Evolutionary conservation across 805 yeast genomes (phyloP), one percentile per base, ranked within the genome.

Genomic region (Lipomyces spencermartinsiae): DNA sequence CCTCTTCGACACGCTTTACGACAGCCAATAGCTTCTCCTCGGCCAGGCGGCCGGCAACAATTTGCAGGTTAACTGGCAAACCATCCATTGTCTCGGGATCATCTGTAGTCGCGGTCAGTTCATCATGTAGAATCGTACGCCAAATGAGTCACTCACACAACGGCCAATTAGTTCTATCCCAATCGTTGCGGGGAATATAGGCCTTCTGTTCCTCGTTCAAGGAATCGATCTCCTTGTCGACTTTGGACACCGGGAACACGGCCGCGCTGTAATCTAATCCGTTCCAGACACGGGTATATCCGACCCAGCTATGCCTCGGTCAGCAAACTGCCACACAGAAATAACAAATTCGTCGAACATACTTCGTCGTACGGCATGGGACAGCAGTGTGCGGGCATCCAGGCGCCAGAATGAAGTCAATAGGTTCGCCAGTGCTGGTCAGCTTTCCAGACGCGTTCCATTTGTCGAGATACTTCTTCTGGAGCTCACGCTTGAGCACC

Each of bases 391-490:
- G 80, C 16, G 86, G 82, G n/a, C 84, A 77, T 0, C 81, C 84
- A 0, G 87, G 87, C 73, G 81, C 76, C 49, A 85, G 76, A 19
- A 86, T 79, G 4, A 80, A 85, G 74, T 86, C 89, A 39, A 86
- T 81, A 35, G 82, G 81, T 54, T 74, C 74, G 0, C 83, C 84
- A 49, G 78, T 73, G 9, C 74, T 72, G 16, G 85, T 83, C 58
- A 61, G 59, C 7, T 56, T 19, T 1, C 78, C 75, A 5, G 83
- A 79, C 1, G 74, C 78, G 56, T 79, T 75, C 87, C 87, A 83
- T 62, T 79, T 71, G 54, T 81, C 84, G 71, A 81, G 66, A 74
- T 79, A 83, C 35, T 75, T 77, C 72, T 82, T 80, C 60, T 78
- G 76, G 60, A 84, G 71, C 7, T 77, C 71, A 1, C 83, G 79